phyloP scores from a whole-genome alignment of 208 protist species.

The Leishmania aethiopica region DNA sequence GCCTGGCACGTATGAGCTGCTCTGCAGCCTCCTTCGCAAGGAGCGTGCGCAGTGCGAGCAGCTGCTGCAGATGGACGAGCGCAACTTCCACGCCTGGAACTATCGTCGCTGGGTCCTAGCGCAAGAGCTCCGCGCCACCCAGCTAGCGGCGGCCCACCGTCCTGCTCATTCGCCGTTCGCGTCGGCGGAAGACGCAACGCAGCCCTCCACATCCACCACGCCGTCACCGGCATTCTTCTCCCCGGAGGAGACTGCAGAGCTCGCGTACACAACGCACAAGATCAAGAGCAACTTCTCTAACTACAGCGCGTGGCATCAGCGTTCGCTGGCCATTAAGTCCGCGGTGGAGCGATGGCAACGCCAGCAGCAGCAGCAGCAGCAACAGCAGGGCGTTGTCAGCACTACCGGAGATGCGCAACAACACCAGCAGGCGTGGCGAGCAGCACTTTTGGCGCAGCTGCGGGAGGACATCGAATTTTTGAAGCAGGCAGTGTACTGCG shows the following conservation, averaged over 20 bases:
- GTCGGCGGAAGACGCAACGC: not conserved
- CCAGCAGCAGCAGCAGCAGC: not conserved
- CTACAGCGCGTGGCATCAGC: constrained; percentile 98
- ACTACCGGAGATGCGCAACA: not conserved
- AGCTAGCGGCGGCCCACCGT: constrained; percentile 7
- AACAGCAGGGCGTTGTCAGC: no score
- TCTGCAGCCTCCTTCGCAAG: constrained; percentile 44
- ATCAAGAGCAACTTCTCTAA: constrained; percentile 97
- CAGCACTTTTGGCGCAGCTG: constrained; percentile 26
- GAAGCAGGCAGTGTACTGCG: constrained; percentile 83
- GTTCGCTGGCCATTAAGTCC: constrained; percentile 55
- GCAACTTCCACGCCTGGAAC: constrained; percentile 93
- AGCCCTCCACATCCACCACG: not conserved
- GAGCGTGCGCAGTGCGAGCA: constrained; percentile 73
- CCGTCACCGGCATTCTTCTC: constrained; percentile 32
- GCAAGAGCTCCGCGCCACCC: constrained; percentile 30
- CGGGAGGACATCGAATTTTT: constrained; percentile 61
- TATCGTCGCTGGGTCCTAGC: constrained; percentile 71
- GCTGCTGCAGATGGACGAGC: constrained; percentile 82
- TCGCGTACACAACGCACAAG: constrained; percentile 83
- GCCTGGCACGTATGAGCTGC: constrained; percentile 10
- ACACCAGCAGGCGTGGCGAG: not conserved
- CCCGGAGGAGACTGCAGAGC: constrained; percentile 51
- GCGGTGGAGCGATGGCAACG: constrained; percentile 33
- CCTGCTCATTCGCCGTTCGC: not conserved